Evolutionary conservation across 495 filamentous ascomycete species (phyloP), one percentile per base, ranked within the genome.

Genomic region (Collariella sp.): DNA sequence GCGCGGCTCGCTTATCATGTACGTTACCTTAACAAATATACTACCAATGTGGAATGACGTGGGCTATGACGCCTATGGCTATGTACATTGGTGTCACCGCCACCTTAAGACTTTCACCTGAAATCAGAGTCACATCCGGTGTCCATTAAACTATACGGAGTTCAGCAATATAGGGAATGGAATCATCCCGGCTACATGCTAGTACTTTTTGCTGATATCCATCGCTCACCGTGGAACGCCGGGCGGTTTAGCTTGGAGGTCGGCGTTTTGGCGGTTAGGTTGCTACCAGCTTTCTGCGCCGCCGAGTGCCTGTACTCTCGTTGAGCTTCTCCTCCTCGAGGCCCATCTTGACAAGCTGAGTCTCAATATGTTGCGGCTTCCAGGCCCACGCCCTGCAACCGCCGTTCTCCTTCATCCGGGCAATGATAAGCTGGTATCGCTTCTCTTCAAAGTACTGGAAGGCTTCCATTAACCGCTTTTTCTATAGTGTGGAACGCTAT

Each of bases 311-410:
- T 19, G 57, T 62, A 59, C 67, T 68, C 16, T 62, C 59, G 48
- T 70, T 59, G 2, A 63, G 18, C 3, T 55, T 54, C 10, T 58
- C 53, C 54, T 69, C 66, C 26, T 67, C 63, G 18, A 68, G 54
- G 16, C 67, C 68, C n/a, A 67, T 38, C 57, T 69, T 67, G 59
- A 69, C 63, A 13, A 72, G 66, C 68, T 63, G 68, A 31, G 63
- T 59, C 55, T 67, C 59, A 38, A 72, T 59, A 46, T 70, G 65
- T 34, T 62, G 60, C 19, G 67, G 60, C 53, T 69, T 72, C 64
- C 68, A 69, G 47, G 68, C 65, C 66, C 67, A 69, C 18, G 64
- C 62, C 12, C 56, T 50, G 46, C 66, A 69, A 22, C 69, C 68
- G 38, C 69, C 69, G 48, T 59, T 68, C 50, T 72, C 66, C 41